phyloP scores from a whole-genome alignment of 2,329 filamentous ascomycete genomes.

The Calonectria honghensis region DNA sequence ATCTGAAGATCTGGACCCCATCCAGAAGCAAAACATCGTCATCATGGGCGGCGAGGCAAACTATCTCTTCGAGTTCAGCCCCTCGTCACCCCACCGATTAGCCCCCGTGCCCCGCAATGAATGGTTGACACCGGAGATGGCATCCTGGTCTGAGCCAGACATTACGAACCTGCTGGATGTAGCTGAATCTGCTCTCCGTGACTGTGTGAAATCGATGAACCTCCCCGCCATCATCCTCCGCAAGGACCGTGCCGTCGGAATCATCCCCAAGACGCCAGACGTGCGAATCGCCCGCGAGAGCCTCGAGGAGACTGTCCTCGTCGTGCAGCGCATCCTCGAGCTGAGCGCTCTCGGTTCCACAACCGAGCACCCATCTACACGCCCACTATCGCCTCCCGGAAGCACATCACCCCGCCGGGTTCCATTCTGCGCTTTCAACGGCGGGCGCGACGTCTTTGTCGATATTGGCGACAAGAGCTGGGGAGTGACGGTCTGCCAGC shows the following conservation, averaged over 20 bases:
- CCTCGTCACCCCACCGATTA: slow-evolving; percentile 79
- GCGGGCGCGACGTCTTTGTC: slow-evolving; percentile 97
- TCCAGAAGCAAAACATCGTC: slow-evolving; percentile 86
- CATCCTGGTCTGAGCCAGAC: slow-evolving; percentile 83
- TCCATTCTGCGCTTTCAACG: slow-evolving; percentile 98
- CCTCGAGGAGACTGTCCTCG: slow-evolving; percentile 95
- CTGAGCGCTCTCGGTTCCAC: slow-evolving; percentile 75
- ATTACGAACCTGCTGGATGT: slow-evolving; percentile 90
- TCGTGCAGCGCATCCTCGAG: slow-evolving; percentile 94
- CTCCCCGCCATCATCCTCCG: slow-evolving; percentile 88
- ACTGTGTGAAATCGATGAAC: slow-evolving; percentile 86
- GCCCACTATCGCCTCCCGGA: slow-evolving; percentile 43
- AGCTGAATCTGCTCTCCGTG: slow-evolving; percentile 87
- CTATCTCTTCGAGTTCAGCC: slow-evolving; percentile 90
- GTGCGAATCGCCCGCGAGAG: slow-evolving; percentile 88
- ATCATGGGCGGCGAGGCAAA: slow-evolving; percentile 98
- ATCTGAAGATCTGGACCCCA: slow-evolving; percentile 74
- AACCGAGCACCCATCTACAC: slow-evolving; percentile 54
- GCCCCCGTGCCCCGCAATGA: slow-evolving; percentile 77
- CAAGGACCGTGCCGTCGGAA: slow-evolving; percentile 91
- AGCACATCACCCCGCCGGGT: slow-evolving; percentile 64
- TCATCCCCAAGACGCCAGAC: slow-evolving; percentile 78
- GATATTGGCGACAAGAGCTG: slow-evolving; percentile 99
- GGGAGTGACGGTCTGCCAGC: slow-evolving; percentile 94
- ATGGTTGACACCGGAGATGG: slow-evolving; percentile 89